These are phyloP conservation scores for Linaria vulgaris DNA, from an alignment of 257 asterid genomes.

Conservation along the genomic window DNA sequence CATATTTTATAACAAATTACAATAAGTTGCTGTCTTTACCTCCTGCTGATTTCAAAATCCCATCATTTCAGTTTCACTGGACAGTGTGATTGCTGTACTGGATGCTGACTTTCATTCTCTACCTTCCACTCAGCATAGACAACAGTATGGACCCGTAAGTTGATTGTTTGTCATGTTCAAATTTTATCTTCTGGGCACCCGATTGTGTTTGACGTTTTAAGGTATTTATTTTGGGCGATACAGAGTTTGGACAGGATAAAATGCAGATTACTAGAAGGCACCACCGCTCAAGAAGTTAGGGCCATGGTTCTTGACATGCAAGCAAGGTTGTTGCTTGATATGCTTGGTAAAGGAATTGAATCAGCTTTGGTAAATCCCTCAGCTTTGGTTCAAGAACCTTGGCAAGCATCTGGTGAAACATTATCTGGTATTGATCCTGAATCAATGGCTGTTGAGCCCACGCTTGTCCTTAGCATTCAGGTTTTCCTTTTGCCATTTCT, in stretches of 20 bases:
- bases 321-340: conserved; percentile 91
- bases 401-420: conserved; percentile 92
- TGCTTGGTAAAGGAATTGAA: conserved; percentile 99
- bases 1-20: conserved; percentile 13
- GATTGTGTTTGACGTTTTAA: conserved; percentile 6
- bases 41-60: conserved; percentile 29
- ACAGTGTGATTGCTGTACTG: conserved; percentile 93
- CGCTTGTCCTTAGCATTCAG: conserved; percentile 88
- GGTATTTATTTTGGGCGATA: conserved; percentile 29
- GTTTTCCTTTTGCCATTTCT: conserved; percentile 33
- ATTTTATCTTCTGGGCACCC: conserved; percentile 2
- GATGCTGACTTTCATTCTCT: conserved; percentile 99
- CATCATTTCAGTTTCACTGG: conserved; percentile 68
- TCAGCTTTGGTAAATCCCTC: conserved; percentile 94
- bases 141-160: conserved; percentile 99
- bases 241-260: conserved; percentile 98
- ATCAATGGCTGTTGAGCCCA: conserved; percentile 91
- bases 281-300: conserved; percentile 97
- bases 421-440: conserved; percentile 76
- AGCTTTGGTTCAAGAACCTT: conserved; percentile 88
- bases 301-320: conserved; percentile 99
- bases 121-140: conserved; percentile 91
- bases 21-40: conserved; percentile 9
- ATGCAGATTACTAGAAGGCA: conserved; percentile 97
- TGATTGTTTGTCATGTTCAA: conserved; percentile 22